Evolutionary conservation across 768 basidiomycete genomes (phyloP).

Genomic region (Mycena capillaripes): DNA sequence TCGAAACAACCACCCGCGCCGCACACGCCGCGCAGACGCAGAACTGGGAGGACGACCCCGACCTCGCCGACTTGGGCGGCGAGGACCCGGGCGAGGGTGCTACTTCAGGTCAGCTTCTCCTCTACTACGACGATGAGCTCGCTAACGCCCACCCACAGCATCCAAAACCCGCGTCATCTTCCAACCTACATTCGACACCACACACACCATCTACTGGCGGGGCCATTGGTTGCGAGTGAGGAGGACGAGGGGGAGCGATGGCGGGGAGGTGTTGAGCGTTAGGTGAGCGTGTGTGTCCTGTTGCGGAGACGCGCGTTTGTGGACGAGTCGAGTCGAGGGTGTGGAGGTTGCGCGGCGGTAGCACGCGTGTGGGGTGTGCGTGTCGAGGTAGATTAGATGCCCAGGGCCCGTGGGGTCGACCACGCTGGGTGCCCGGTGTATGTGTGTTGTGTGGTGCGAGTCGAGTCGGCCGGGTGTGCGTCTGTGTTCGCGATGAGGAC

Average conservation of each 20-base stretch:
- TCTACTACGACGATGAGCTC: not conserved
- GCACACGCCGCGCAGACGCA: conserved; percentile 70
- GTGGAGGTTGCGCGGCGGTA: too few relatives aligned
- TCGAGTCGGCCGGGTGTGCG: too few relatives aligned
- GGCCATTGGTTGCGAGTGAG: conserved; percentile 88
- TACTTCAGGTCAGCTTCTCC: too few relatives aligned
- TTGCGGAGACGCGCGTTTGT: not conserved
- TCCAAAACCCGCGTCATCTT: conserved; percentile 87
- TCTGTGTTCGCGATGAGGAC: too few relatives aligned
- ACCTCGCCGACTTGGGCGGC: not conserved
- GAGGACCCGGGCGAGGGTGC: not conserved
- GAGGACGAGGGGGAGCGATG: conserved; percentile 60
- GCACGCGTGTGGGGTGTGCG: too few relatives aligned
- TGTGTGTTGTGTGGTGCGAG: too few relatives aligned
- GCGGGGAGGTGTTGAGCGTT: conserved; percentile 83
- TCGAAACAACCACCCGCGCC: conserved; percentile 88
- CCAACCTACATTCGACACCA: conserved; percentile 90
- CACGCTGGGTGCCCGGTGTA: too few relatives aligned
- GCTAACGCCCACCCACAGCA: conserved; percentile 53
- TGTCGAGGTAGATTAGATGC: too few relatives aligned
- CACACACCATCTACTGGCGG: conserved; percentile 89
- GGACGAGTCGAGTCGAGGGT: too few relatives aligned
- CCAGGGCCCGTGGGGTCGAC: too few relatives aligned
- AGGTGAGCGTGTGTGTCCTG: conserved; percentile 56
- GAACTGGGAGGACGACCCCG: conserved; percentile 60